phyloP scores from a whole-genome alignment of 177 flowering plant genomes.

The Vitis hybrid region DNA sequence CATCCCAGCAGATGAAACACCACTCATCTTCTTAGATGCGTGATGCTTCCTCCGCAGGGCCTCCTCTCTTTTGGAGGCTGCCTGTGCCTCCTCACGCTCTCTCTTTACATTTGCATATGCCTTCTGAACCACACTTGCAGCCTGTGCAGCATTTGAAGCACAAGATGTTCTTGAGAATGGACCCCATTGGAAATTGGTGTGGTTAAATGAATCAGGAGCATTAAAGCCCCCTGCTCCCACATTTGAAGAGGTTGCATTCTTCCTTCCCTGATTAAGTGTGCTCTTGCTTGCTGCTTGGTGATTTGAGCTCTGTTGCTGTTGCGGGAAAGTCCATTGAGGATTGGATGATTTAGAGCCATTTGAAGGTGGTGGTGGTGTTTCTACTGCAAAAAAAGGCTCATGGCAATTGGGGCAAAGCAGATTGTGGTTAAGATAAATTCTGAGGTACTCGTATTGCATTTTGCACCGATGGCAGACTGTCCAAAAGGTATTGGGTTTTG shows the following conservation, averaged over 20 bases:
- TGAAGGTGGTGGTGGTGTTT: constrained; percentile 46
- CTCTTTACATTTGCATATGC: constrained; percentile 68
- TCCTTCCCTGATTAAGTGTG: constrained; percentile 26
- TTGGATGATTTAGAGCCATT: constrained; percentile 30
- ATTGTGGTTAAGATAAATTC: constrained; percentile 67
- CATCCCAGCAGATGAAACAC: constrained; percentile 18
- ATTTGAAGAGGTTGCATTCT: constrained; percentile 16
- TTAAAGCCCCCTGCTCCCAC: constrained; percentile 16
- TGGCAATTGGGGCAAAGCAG: constrained; percentile 79
- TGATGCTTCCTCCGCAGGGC: constrained; percentile 41
- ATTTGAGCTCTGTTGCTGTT: constrained; percentile 34
- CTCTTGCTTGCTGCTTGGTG: constrained; percentile 34
- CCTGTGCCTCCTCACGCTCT: constrained; percentile 68
- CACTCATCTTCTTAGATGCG: constrained; percentile 30
- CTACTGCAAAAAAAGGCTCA: constrained; percentile 72
- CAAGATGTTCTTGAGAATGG: constrained; percentile 48
- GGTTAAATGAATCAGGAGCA: constrained; percentile 29
- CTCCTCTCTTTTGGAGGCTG: constrained; percentile 56
- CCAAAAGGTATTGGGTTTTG: constrained; percentile 74
- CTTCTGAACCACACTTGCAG: constrained; percentile 67
- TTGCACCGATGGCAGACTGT: constrained; percentile 78
- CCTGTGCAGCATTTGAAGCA: constrained; percentile 56
- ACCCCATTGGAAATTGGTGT: constrained; percentile 50
- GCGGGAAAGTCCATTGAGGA: constrained; percentile 38
- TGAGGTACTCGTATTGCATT: constrained; percentile 82